A percentile compares a stretch with the other conserved stretches of the same genome.
Evolutionary conservation across 225 moss, liverwort and hornwort species (phyloP).

Genomic region (Climacium dendroides): DNA sequence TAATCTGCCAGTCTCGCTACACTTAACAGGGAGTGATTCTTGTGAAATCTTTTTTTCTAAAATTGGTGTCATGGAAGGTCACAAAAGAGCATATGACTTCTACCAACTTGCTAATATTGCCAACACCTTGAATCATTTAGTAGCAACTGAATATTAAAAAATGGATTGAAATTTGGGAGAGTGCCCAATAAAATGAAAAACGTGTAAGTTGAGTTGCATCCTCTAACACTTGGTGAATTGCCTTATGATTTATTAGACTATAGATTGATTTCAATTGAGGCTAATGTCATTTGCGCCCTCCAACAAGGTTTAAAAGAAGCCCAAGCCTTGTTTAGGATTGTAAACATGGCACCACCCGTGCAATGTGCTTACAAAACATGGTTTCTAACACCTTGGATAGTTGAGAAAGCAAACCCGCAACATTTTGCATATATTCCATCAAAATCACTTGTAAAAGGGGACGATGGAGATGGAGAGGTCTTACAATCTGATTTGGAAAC

Average conservation of each 20-base stretch:
- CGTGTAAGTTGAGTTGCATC: not conserved
- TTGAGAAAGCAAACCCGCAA: too few relatives aligned
- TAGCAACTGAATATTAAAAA: not conserved
- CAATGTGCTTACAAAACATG: accelerated
- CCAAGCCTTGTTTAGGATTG: accelerated
- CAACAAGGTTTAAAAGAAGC: accelerated
- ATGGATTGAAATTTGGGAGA: not conserved
- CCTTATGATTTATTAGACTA: not conserved
- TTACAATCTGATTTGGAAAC: accelerated
- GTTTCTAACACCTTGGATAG: not conserved
- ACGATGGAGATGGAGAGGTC: too few relatives aligned
- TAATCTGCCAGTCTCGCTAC: too few relatives aligned
- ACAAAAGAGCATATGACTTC: too few relatives aligned
- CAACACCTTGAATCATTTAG: not conserved
- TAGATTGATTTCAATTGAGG: accelerated
- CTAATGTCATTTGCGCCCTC: accelerated
- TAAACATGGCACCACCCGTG: accelerated
- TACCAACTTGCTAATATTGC: too few relatives aligned
- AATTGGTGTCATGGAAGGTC: too few relatives aligned
- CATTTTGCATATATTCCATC: too few relatives aligned
- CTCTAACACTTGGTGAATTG: accelerated
- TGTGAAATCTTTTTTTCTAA: too few relatives aligned
- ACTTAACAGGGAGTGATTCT: too few relatives aligned
- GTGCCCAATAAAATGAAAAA: not conserved
- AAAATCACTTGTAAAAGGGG: too few relatives aligned